These are phyloP conservation scores for Populus tremula DNA, from an alignment of 345 rosid species.

Conservation along the genomic window DNA sequence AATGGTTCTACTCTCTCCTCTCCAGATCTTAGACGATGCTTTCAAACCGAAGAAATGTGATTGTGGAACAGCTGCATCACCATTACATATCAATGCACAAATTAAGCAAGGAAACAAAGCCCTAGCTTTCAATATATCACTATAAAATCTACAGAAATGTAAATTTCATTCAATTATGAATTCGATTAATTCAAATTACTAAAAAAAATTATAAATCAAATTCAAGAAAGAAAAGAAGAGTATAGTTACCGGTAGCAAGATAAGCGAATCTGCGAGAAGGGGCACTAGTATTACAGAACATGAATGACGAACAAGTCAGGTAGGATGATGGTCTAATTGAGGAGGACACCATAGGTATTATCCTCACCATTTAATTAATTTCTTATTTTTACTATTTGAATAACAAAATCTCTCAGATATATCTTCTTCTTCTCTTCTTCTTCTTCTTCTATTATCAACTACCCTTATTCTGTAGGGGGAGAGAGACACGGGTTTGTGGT, in stretches of 20 bases:
- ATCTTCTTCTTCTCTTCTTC: background rate
- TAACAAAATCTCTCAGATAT: background rate
- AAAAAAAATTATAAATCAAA: background rate
- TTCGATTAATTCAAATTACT: background rate
- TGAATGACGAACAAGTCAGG: slow-evolving; percentile 30
- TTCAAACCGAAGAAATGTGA: slow-evolving; percentile 46
- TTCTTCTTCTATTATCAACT: background rate
- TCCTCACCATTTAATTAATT: slow-evolving; percentile 47
- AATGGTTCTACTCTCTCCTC: slow-evolving; percentile 37
- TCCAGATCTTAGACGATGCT: slow-evolving; percentile 46
- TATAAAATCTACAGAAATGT: background rate
- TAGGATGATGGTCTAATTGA: slow-evolving; percentile 64
- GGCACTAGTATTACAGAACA: slow-evolving; percentile 39
- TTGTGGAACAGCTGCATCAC: slow-evolving; percentile 54
- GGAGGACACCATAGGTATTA: slow-evolving; percentile 76
- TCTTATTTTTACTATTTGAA: background rate
- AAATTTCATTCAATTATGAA: background rate
- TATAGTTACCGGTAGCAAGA: slow-evolving; percentile 44
- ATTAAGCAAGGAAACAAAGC: background rate
- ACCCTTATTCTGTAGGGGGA: background rate
- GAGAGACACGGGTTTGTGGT: background rate
- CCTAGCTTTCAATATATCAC: background rate
- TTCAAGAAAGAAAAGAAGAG: background rate
- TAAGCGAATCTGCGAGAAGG: slow-evolving; percentile 41
- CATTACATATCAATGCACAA: slow-evolving; percentile 6